These are phyloP conservation scores for Exophiala spinifera DNA, from an alignment of 2,329 filamentous ascomycete genomes.

Conservation along the genomic window DNA sequence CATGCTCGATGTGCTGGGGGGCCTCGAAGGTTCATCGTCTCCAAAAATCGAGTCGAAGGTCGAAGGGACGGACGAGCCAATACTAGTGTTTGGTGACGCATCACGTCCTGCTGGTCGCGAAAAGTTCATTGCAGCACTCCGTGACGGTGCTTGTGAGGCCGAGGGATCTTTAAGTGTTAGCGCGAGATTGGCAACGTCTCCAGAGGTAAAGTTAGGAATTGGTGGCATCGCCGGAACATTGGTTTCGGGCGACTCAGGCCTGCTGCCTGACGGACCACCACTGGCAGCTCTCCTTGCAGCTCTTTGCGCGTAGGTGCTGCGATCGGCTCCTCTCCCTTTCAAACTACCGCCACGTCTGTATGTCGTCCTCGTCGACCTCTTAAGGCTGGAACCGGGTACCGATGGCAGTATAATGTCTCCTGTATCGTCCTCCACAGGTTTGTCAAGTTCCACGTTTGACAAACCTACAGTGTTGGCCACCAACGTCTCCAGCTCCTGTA, in stretches of 20 bases:
- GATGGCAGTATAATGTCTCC: slow-evolving; percentile 68
- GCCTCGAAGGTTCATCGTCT: slow-evolving; percentile 31
- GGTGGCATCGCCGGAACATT: slow-evolving; percentile 33
- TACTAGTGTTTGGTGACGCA: slow-evolving; percentile 10
- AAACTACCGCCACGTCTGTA: slow-evolving; percentile 86
- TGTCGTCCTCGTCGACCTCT: slow-evolving; percentile 86
- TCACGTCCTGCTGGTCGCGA: slow-evolving; percentile 24
- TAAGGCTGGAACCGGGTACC: slow-evolving; percentile 71
- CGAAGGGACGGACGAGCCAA: slow-evolving; percentile 19
- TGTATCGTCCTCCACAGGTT: slow-evolving; percentile 57
- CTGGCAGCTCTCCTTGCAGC: slow-evolving; percentile 51
- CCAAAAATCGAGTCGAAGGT: slow-evolving; percentile 33
- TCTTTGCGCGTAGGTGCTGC: slow-evolving; percentile 71
- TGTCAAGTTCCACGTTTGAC: slow-evolving; percentile 52
- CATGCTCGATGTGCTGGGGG: slow-evolving; percentile 37
- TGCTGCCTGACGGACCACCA: slow-evolving; percentile 20
- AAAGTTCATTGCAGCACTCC: slow-evolving; percentile 28
- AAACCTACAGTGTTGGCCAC: slow-evolving; percentile 67
- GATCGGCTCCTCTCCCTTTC: slow-evolving; percentile 59
- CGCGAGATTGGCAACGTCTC: slow-evolving; percentile 44
- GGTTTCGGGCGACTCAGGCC: slow-evolving; percentile 21
- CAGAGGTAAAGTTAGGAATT: slow-evolving; percentile 33
- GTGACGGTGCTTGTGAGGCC: slow-evolving; percentile 25
- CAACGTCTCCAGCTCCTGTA: slow-evolving; percentile 71
- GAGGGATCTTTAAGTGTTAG: slow-evolving; percentile 42